Conservation (phyloP, 306 rosid genomes). For the Urtica urens region DNA sequence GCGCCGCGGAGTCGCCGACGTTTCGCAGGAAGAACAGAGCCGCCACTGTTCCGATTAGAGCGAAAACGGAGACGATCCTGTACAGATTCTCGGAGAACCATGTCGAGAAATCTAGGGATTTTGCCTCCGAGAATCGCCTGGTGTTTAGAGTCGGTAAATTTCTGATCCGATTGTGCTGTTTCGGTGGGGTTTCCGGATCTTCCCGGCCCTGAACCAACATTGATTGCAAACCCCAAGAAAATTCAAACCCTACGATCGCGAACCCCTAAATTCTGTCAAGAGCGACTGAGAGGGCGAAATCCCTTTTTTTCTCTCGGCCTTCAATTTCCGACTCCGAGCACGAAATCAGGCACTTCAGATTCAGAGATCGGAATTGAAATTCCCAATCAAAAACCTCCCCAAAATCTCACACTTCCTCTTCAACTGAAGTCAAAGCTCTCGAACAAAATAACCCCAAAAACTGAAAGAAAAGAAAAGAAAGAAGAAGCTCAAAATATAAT, state of each 20-base stretch:
- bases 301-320: neutral
- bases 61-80: constrained; percentile 39
- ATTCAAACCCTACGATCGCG: neutral
- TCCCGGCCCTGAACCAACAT: constrained; percentile 89
- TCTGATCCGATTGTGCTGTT: too few relatives aligned
- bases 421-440: too few relatives aligned
- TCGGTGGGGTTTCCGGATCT: constrained; percentile 45
- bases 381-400: neutral
- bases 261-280: neutral
- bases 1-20: constrained; percentile 74
- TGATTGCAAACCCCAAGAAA: constrained; percentile 10
- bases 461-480: too few relatives aligned
- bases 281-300: neutral
- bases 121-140: constrained; percentile 37
- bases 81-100: constrained; percentile 67
- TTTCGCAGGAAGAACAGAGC: constrained; percentile 74
- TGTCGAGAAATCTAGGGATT: constrained; percentile 63
- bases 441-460: too few relatives aligned
- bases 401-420: too few relatives aligned
- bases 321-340: too few relatives aligned
- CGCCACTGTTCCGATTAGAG: constrained; percentile 50
- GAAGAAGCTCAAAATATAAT: too few relatives aligned
- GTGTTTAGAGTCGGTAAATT: constrained; percentile 25
- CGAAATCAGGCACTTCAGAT: too few relatives aligned
- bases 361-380: too few relatives aligned